Evolutionary conservation across 1,139 yeast species (phyloP).

Genomic region (Candida albicans): DNA sequence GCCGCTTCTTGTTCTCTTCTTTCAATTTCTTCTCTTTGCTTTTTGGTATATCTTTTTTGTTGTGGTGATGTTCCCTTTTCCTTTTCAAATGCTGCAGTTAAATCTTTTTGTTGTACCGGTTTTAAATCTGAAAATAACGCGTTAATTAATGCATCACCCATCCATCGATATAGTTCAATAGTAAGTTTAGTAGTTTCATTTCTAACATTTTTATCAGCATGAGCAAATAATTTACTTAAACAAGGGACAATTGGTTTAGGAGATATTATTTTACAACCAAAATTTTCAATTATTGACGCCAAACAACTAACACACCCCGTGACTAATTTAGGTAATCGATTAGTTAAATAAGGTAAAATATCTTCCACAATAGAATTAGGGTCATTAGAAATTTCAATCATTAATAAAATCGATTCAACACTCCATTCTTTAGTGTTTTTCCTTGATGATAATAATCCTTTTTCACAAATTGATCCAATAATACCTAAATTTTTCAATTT

Average conservation of each 20-base stretch:
- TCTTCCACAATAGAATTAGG: conserved; percentile 70
- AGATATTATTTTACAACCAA: conserved; percentile 69
- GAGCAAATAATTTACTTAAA: conserved; percentile 72
- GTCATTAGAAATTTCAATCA: conserved; percentile 60
- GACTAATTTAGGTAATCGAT: conserved; percentile 76
- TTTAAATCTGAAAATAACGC: conserved; percentile 70
- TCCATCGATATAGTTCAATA: conserved; percentile 73
- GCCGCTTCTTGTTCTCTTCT: conserved; percentile 20
- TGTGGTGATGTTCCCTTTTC: conserved; percentile 45
- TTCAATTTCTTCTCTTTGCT: conserved; percentile 39
- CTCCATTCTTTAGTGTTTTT: conserved; percentile 72
- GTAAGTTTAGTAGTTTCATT: conserved; percentile 72
- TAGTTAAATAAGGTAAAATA: conserved; percentile 59
- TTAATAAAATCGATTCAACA: conserved; percentile 57
- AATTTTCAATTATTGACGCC: conserved; percentile 55
- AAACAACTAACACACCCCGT: conserved; percentile 65
- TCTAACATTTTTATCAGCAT: conserved; percentile 86
- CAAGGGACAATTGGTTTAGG: conserved; percentile 61
- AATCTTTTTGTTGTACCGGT: conserved; percentile 90
- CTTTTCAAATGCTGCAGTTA: conserved; percentile 67
- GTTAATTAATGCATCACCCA: conserved; percentile 64
- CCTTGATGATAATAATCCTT: conserved; percentile 75
- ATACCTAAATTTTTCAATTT: conserved; percentile 42
- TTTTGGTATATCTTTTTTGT: conserved; percentile 57
- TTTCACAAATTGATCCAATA: conserved; percentile 68